Evolutionary conservation across 371 early-diverging fungal species (phyloP).

Genomic region (Thermomucor indicae-seudaticae): DNA sequence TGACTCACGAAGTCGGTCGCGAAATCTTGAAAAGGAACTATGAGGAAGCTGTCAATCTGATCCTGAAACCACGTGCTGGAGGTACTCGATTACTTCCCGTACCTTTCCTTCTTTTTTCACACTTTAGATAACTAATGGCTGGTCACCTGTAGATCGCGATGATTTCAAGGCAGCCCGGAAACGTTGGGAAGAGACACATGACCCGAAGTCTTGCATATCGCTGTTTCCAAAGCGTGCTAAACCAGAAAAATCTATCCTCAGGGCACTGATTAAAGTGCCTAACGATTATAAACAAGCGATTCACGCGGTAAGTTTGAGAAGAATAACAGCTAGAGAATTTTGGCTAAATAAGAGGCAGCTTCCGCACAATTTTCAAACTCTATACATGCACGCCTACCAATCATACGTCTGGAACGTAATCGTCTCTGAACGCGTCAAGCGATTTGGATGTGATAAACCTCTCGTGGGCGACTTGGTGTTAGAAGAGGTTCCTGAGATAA

Average conservation of each 20-base stretch:
- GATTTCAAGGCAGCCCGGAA: conserved; percentile 62
- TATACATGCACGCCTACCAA: conserved; percentile 98
- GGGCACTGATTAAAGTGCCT: conserved; percentile 12
- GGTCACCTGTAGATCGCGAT: conserved; percentile 46
- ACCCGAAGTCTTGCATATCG: conserved; percentile 58
- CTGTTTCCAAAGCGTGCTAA: conserved; percentile 66
- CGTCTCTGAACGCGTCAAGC: conserved; percentile 71
- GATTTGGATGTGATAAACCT: conserved; percentile 65
- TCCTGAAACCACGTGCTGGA: conserved; percentile 73
- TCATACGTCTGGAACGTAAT: conserved; percentile 94
- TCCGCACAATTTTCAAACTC: conserved; percentile 80
- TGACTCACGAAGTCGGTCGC: conserved; percentile 88
- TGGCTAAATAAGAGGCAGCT: no score
- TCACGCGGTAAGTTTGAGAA: conserved; percentile 51
- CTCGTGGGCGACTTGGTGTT: conserved; percentile 86
- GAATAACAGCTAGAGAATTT: no score
- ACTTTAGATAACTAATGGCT: no score
- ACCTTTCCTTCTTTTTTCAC: neutral
- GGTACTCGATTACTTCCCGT: conserved; percentile 30
- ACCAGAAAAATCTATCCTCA: conserved; percentile 74
- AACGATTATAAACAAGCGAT: conserved; percentile 62
- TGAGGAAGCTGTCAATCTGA: conserved; percentile 70
- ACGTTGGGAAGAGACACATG: conserved; percentile 62
- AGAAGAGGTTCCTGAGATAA: conserved; percentile 9
- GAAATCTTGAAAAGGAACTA: conserved; percentile 76